Evolutionary conservation across 2,329 filamentous ascomycete genomes (phyloP), one percentile per base, ranked within the genome.

Genomic region (Clonostachys solani): DNA sequence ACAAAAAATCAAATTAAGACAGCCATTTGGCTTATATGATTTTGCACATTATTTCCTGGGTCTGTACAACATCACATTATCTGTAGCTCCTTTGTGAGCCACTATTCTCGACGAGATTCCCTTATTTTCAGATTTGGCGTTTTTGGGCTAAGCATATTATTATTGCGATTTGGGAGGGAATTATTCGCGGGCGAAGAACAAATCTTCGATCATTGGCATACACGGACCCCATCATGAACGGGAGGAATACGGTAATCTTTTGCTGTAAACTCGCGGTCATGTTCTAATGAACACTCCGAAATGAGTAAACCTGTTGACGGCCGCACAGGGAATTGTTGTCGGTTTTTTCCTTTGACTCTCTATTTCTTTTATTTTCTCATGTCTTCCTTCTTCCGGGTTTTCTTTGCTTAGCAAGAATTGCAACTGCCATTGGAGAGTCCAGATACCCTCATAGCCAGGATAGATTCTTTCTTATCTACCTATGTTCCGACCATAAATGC

Each of bases 221-320:
- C 23, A n/a, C 43, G 36, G 33, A 23, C 43, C 41, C 16, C 41
- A 8, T 37, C 41, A 12, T 33, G 42, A 23, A 43, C 33, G 5
- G 42, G 34, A 18, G 40, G 35, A 47, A 17, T 42, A 17, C 33
- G 40, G 40, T 18, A 18, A n/a, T 42, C 16, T 42, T 29, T 42
- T 16, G 34, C 19, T 17, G 46, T 47, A 29, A 10, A 29, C 23
- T 29, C 23, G 23, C 23, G 23, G 23, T 29, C 23, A 29, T 29
- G 23, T 29, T 29, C 23, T 29, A 29, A 29, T 29, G 23, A 29
- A 29, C 23, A 29, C 23, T 29, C 10, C 23, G 23, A 29, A 29
- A 4, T 33, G 41, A 56, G 48, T 56, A 56, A 35, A 44, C 19
- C 37, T 40, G 9, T 40, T n/a, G 15, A 12, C 13, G 38, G 19